Evolutionary conservation across 345 rosid species (phyloP).

Genomic region (Camelina neglecta): DNA sequence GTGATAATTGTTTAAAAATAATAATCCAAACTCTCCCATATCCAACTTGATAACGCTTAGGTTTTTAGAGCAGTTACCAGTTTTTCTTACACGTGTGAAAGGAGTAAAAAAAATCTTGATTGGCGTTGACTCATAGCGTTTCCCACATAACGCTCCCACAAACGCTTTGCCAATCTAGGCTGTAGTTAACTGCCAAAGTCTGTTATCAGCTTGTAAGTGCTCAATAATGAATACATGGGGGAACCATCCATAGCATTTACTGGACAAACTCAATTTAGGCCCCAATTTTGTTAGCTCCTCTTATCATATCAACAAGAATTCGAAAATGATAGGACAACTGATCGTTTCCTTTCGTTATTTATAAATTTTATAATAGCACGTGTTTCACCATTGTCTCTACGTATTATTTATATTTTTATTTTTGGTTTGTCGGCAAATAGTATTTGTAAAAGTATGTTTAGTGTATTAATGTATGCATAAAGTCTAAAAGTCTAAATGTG

Average conservation of each 20-base stretch:
- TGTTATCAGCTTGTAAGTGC: background rate
- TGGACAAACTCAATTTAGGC: background rate
- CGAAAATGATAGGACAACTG: conserved; percentile 18
- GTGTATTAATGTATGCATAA: background rate
- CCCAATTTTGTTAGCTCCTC: background rate
- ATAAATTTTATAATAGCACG: background rate
- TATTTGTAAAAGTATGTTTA: background rate
- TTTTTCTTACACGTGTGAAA: too few relatives aligned
- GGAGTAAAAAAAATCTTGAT: too few relatives aligned
- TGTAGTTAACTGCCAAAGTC: background rate
- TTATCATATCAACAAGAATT: conserved; percentile 3
- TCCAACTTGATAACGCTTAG: too few relatives aligned
- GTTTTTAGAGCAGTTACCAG: too few relatives aligned
- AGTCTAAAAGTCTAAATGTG: background rate
- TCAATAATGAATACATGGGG: background rate
- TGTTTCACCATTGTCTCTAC: background rate
- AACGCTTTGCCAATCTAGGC: too few relatives aligned
- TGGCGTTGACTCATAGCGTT: too few relatives aligned
- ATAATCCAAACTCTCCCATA: too few relatives aligned
- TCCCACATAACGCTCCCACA: too few relatives aligned
- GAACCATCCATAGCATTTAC: background rate
- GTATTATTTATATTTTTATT: background rate
- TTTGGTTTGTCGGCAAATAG: conserved; percentile 8
- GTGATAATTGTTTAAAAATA: too few relatives aligned
- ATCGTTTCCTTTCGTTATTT: conserved; percentile 4